Percentiles rank a stretch among this genome's conserved stretches.
phyloP scores from a whole-genome alignment of 2,329 filamentous ascomycete species.

The Neofusicoccum sp. region DNA sequence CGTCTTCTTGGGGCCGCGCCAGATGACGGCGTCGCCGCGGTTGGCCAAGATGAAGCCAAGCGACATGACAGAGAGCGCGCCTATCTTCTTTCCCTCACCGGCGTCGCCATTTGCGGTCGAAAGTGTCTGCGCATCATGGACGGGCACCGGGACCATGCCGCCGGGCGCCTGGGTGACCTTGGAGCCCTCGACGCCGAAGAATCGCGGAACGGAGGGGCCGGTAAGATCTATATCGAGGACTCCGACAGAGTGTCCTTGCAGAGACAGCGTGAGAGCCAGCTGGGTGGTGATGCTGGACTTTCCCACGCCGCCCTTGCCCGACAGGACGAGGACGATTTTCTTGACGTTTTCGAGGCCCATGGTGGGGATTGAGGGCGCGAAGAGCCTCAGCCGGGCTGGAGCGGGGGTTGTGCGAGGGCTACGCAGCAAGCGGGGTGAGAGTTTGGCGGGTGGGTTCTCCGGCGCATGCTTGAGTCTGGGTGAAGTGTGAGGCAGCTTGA shows the following conservation, averaged over 20 bases:
- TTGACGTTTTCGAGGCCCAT: constrained; percentile 66
- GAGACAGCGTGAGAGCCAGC: constrained; percentile 82
- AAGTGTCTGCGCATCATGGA: constrained; percentile 60
- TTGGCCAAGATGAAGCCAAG: constrained; percentile 83
- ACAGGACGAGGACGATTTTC: constrained; percentile 80
- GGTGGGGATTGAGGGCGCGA: neutral
- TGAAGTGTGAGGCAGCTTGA: neutral
- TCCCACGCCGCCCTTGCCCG: constrained; percentile 95
- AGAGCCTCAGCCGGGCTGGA: neutral
- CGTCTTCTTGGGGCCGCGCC: constrained; percentile 97
- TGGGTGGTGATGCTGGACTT: constrained; percentile 98
- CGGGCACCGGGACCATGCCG: constrained; percentile 86
- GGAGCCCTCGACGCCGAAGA: constrained; percentile 83
- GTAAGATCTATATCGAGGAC: constrained; percentile 96
- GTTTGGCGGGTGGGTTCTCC: neutral
- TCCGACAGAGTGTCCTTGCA: constrained; percentile 84
- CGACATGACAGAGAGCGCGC: constrained; percentile 80
- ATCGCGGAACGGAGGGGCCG: constrained; percentile 90
- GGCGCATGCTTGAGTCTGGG: neutral
- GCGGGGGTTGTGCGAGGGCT: neutral
- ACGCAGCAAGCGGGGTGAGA: neutral
- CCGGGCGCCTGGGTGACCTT: constrained; percentile 90
- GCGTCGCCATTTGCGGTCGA: constrained; percentile 18
- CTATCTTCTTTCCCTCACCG: constrained; percentile 38
- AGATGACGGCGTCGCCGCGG: constrained; percentile 89